Conservation (phyloP, 257 asterid species). For the Capsicum baccatum region DNA sequence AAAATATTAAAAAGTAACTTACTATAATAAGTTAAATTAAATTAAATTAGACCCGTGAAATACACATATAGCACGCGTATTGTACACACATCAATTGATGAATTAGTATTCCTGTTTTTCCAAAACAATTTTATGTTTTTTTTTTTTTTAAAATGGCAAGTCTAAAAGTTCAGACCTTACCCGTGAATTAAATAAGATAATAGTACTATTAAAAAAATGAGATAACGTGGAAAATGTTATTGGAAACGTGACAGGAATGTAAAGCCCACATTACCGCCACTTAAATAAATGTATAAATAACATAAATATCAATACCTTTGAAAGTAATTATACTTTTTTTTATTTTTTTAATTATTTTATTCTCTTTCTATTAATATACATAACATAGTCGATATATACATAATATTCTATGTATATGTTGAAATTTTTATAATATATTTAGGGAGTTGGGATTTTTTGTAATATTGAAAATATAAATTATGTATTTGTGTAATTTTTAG, state of each 20-base stretch:
- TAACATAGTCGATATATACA: no score
- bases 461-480: no score
- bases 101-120: neutral
- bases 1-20: neutral
- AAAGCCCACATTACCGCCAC: neutral
- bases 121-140: neutral
- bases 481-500: no score
- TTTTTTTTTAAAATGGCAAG: neutral
- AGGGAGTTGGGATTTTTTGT: no score
- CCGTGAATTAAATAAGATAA: neutral
- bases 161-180: neutral
- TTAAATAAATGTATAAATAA: neutral
- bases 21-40: neutral
- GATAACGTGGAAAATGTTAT: slow-evolving; percentile 43
- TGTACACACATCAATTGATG: neutral
- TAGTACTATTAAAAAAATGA: neutral
- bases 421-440: no score
- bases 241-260: slow-evolving; percentile 7
- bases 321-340: no score
- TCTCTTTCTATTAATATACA: no score
- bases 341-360: no score
- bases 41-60: neutral
- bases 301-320: no score
- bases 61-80: neutral
- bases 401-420: no score